Percentiles rank a stretch among this genome's conserved stretches.
Conservation (phyloP, 345 rosid species). For the Syzygium jambos region DNA sequence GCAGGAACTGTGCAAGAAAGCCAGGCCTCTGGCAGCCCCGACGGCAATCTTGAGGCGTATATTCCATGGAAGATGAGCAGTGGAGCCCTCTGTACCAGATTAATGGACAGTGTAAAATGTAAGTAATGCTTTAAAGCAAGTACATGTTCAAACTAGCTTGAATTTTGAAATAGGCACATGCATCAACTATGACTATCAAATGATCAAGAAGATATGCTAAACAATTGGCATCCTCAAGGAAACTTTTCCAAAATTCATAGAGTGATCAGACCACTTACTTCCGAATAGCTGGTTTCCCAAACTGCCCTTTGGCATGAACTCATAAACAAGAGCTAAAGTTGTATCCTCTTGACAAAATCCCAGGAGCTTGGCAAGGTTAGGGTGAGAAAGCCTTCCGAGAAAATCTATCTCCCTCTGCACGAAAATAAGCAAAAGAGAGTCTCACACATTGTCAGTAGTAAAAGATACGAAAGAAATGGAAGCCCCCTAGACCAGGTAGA, state of each 20-base stretch:
- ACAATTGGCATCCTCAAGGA: neutral
- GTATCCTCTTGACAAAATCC: neutral
- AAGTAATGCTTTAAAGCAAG: neutral
- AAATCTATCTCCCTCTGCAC: neutral
- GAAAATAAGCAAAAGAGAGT: neutral
- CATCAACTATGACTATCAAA: neutral
- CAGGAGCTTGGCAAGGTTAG: neutral
- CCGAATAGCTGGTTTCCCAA: neutral
- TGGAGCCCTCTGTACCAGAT: neutral
- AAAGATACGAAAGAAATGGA: fast-evolving
- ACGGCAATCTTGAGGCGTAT: neutral
- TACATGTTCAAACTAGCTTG: neutral
- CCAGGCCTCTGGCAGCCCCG: neutral
- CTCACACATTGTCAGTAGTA: neutral
- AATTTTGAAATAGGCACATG: neutral
- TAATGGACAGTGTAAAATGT: neutral
- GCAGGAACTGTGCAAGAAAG: neutral
- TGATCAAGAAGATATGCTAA: neutral
- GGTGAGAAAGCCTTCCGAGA: slow-evolving; percentile 4
- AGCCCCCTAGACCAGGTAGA: neutral
- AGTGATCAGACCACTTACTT: neutral
- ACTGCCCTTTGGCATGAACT: neutral
- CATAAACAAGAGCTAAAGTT: neutral
- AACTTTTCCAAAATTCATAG: neutral
- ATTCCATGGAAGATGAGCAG: neutral